A percentile compares a stretch with the other conserved stretches of the same genome.
Evolutionary conservation across 176 grass and related monocot species (phyloP).

Genomic region (Dactylis glomerata): DNA sequence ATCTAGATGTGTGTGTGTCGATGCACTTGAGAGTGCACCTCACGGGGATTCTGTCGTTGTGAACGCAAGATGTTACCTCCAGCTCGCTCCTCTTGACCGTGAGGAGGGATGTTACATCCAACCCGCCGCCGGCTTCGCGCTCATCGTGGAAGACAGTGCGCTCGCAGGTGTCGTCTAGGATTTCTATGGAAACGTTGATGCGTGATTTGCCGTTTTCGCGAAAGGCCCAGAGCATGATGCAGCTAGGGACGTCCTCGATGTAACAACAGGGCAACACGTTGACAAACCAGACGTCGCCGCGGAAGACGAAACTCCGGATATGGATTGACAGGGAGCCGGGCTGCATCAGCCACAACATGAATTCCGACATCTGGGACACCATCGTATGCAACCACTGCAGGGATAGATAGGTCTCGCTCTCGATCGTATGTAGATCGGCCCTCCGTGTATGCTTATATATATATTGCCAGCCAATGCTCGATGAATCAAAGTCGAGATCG

Average conservation of each 20-base stretch:
- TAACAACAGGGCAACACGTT: no score
- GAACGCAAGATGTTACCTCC: no score
- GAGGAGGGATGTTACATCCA: no score
- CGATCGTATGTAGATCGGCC: neutral
- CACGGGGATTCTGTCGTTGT: no score
- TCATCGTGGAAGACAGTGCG: neutral
- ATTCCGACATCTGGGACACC: neutral
- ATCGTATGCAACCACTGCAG: neutral
- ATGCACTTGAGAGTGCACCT: neutral
- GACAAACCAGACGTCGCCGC: rapidly evolving
- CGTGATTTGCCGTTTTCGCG: neutral
- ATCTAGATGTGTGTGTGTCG: neutral
- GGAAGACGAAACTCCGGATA: neutral
- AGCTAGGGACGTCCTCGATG: no score
- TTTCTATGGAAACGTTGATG: neutral
- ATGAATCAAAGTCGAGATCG: neutral
- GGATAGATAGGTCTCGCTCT: no score
- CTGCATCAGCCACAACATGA: neutral
- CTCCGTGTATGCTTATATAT: no score
- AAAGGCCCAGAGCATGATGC: no score
- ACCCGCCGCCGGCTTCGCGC: rapidly evolving
- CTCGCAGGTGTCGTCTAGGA: neutral
- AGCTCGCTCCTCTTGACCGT: no score
- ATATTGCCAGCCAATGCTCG: neutral
- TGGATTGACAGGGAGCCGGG: neutral